Conservation (phyloP, 257 asterid genomes). For the Jasminum sambac region DNA sequence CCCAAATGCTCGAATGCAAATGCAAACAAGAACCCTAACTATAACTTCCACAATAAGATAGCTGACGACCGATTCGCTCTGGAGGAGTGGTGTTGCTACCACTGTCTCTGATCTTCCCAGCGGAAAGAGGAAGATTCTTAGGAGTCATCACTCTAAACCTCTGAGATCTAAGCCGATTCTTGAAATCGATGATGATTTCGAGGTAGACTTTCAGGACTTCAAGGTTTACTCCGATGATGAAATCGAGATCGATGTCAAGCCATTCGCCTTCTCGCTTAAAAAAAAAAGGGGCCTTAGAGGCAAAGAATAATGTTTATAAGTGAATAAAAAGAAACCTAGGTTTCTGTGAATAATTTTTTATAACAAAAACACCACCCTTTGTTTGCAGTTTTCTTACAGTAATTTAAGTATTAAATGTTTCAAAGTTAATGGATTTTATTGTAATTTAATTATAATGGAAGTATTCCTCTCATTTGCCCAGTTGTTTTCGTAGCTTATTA, state of each 20-base stretch:
- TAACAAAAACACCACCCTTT: no score
- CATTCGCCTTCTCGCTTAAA: conserved; percentile 52
- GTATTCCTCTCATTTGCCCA: conserved; percentile 2
- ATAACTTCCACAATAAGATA: no score
- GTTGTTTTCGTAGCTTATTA: conserved; percentile 29
- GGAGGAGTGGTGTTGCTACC: conserved; percentile 62
- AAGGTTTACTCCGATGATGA: conserved; percentile 58
- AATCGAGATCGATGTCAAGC: conserved; percentile 41
- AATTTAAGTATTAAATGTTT: conserved; percentile 20
- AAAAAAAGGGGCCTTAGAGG: conserved; percentile 35
- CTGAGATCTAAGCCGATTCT: conserved; percentile 52
- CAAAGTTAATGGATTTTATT: conserved; percentile 7
- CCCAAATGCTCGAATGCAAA: no score
- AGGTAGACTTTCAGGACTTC: conserved; percentile 83
- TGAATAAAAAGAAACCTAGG: no score
- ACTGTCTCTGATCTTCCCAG: conserved; percentile 41
- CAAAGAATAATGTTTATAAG: conserved; percentile 7
- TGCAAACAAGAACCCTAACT: no score
- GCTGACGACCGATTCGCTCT: no score
- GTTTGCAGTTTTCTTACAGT: conserved; percentile 6
- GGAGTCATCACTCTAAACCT: conserved; percentile 48
- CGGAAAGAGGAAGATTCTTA: conserved; percentile 38
- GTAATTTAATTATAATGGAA: conserved; percentile 16
- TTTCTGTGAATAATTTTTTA: no score
- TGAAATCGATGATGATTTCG: conserved; percentile 69